Percentiles rank a stretch among this genome's conserved stretches.
Evolutionary conservation across 148 eudicot genomes (phyloP).

Genomic region (Diospyros kaki): DNA sequence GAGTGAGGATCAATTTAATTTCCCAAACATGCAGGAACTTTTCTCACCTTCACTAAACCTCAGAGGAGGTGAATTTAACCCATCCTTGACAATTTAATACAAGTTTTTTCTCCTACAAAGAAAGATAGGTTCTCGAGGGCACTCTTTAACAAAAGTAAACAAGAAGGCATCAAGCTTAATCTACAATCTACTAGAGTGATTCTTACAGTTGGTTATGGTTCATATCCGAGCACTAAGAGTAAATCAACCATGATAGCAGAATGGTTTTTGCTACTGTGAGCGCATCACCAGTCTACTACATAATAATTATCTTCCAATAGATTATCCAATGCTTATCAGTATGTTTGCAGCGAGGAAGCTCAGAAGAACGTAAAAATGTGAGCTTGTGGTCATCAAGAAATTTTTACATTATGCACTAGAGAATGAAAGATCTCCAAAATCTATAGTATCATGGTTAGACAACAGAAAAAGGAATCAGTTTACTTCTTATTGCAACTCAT

Average conservation of each 20-base stretch:
- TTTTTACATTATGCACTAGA: background rate
- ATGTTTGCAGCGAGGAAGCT: background rate
- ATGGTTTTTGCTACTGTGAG: background rate
- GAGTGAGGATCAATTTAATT: too few species aligned
- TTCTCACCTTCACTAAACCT: too few species aligned
- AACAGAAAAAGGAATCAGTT: background rate
- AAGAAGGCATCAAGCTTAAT: background rate
- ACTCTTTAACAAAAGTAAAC: background rate
- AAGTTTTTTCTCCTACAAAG: background rate
- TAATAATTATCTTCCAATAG: background rate
- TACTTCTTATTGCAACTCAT: constrained; percentile 1
- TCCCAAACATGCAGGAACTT: too few species aligned
- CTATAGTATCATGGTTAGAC: background rate
- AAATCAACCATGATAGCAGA: background rate
- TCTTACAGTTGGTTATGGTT: background rate
- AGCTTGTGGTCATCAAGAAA: background rate
- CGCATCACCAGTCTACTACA: background rate
- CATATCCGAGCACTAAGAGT: background rate
- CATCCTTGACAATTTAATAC: background rate
- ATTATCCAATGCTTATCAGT: background rate
- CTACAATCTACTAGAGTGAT: background rate
- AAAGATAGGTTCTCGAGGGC: background rate
- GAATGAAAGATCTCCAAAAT: background rate
- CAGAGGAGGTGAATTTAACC: too few species aligned
- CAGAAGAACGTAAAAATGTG: background rate